Evolutionary conservation across 352 stramenopile genomes (phyloP).

Genomic region (Globisporangium canariense): DNA sequence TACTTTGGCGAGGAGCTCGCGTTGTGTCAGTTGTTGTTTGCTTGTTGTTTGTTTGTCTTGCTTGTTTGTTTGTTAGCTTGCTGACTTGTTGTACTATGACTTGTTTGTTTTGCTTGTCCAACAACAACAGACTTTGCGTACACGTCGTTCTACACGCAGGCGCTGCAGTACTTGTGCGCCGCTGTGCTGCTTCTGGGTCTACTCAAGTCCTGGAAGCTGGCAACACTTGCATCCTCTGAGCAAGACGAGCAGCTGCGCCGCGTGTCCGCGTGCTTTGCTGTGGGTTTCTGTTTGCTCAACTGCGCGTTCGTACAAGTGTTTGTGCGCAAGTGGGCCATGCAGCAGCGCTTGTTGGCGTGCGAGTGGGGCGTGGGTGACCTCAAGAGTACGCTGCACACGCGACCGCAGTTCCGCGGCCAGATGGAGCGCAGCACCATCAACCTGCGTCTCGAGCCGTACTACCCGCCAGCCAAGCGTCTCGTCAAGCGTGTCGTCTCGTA

Average conservation of each 20-base stretch:
- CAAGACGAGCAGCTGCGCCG: conserved; percentile 1
- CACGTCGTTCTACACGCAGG: conserved; percentile 48
- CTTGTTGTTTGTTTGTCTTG: conserved; percentile 2
- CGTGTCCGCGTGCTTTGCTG: conserved; percentile 10
- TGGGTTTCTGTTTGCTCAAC: conserved; percentile 46
- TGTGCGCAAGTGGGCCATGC: conserved; percentile 60
- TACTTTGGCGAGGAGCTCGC: conserved; percentile 83
- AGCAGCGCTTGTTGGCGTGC: conserved; percentile 33
- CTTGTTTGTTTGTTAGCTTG: not conserved
- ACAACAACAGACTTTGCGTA: conserved; percentile 34
- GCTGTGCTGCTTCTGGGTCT: conserved; percentile 34
- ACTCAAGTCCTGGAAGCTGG: conserved; percentile 2
- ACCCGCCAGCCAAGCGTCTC: conserved; percentile 29
- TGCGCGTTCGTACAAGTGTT: conserved; percentile 45
- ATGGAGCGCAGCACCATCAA: conserved; percentile 49
- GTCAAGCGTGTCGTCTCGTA: conserved; percentile 26
- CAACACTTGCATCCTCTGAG: not conserved
- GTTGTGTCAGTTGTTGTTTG: conserved; percentile 46
- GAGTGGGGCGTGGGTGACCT: conserved; percentile 47
- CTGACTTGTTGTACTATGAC: conserved; percentile 8
- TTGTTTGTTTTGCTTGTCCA: not conserved
- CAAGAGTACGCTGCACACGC: conserved; percentile 19
- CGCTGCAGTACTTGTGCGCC: conserved; percentile 36
- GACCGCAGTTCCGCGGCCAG: conserved; percentile 57
- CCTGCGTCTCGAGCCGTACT: conserved; percentile 50